Percentiles rank a stretch among this genome's conserved stretches.
Evolutionary conservation across 441 rosid species (phyloP).

Genomic region (Adansonia gregorii): DNA sequence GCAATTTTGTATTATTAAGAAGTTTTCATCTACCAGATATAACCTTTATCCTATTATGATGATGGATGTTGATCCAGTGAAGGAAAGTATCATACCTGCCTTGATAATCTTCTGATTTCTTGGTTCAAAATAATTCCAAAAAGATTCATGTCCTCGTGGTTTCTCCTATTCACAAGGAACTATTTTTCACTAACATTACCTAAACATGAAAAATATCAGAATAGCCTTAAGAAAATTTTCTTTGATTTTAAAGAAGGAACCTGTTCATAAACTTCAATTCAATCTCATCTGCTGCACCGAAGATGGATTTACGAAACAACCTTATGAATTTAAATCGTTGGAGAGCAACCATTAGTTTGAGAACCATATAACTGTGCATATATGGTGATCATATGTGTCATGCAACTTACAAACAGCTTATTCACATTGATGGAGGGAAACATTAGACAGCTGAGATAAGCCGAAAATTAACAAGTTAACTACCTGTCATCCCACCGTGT

Average conservation of each 20-base stretch:
- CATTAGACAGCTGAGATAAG: neutral
- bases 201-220: constrained; percentile 7
- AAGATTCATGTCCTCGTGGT: constrained; percentile 85
- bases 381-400: neutral
- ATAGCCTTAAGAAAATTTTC: constrained; percentile 7
- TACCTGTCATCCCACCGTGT: constrained; percentile 98
- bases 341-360: neutral
- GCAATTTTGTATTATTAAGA: neutral
- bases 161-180: constrained; percentile 59
- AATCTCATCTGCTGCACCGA: constrained; percentile 95
- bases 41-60: neutral
- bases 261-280: constrained; percentile 94
- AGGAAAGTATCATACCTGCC: constrained; percentile 57
- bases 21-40: too few relatives aligned
- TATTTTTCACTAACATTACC: constrained; percentile 25
- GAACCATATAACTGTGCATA: neutral
- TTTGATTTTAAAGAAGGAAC: constrained; percentile 38
- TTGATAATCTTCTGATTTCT: constrained; percentile 83
- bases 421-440: neutral
- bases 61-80: neutral
- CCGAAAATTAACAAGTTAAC: constrained; percentile 12
- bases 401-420: neutral
- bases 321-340: constrained; percentile 36
- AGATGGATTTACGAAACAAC: constrained; percentile 88
- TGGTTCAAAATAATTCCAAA: constrained; percentile 86